Base-by-base conservation (phyloP, 768 basidiomycete species). In the Termitomyces heimii region DNA sequence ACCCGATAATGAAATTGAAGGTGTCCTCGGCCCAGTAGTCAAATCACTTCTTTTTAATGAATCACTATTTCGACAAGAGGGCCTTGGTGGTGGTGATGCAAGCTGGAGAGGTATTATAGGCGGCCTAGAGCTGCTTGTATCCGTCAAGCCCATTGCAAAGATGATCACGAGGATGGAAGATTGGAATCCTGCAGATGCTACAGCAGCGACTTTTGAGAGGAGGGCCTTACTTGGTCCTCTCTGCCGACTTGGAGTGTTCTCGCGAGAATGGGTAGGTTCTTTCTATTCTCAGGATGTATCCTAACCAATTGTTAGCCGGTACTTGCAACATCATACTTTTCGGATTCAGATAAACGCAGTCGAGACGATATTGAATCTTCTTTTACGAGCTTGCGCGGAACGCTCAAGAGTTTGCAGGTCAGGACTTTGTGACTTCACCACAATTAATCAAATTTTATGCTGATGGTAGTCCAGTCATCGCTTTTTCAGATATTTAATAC, bases 401-500 rank as follows among this genome's bases (percentile, higher is more conserved):
- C 93, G 3, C 70, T 97, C 51, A 88, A 89, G 67, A 88, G 82
- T 58, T 70, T 98, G 20, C 95, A 96, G 79, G 90, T 89, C 7
- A 53, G 54, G 34, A 18, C 26, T 46, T 40, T 14, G 7, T 20
- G 39, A 40, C 16, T 24, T 43, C 7, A 14, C 20, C 46, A 13
- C 34, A 34, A 45, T 39, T 20, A 28, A 4, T 13, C 4, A 20
- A 31, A n/a, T 14, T n/a, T 29, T 13, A 32, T 31, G 16, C 54
- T 59, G 43, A 49, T 49, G 29, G 9, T 42, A 20, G 14, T 53
- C 50, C 5, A 81, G 74, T 72, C 68, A 0, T 86, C 89, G 0
- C 76, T 98, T 26, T 98, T 95, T 77, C 85, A 87, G 67, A 82
- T 94, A 47, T 90, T 94, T 71, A 92, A 96, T 67, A 74, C 86